Conservation (phyloP, 352 stramenopile species). For the Globisporangium camurandrum region DNA sequence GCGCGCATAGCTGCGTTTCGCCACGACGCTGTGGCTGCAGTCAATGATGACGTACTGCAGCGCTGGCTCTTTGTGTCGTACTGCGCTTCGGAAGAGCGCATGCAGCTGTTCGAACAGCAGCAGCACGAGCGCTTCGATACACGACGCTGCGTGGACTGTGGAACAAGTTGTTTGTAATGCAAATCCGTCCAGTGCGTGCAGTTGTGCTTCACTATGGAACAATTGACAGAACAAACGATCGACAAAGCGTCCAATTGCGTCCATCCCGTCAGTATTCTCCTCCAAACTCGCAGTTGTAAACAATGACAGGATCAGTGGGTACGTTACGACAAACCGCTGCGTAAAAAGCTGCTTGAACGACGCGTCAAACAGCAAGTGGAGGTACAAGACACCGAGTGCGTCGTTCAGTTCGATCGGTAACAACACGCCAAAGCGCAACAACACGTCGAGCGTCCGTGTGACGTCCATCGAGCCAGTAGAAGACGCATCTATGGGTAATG, state of each 20-base stretch:
- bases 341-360: slow-evolving; percentile 79
- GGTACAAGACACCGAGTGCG: slow-evolving; percentile 69
- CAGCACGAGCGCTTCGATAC: slow-evolving; percentile 55
- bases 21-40: slow-evolving; percentile 61
- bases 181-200: slow-evolving; percentile 66
- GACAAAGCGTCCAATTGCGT: slow-evolving; percentile 72
- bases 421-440: slow-evolving; percentile 62
- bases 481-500: too few relatives aligned
- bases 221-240: slow-evolving; percentile 81
- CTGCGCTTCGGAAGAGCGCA: slow-evolving; percentile 46
- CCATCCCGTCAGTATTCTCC: slow-evolving; percentile 70
- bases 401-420: slow-evolving; percentile 67
- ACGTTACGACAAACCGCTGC: slow-evolving; percentile 75
- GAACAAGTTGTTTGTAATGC: too few relatives aligned
- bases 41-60: slow-evolving; percentile 28
- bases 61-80: slow-evolving; percentile 39
- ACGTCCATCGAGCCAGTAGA: neutral
- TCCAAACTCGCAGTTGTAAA: slow-evolving; percentile 58
- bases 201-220: slow-evolving; percentile 74
- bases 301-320: slow-evolving; percentile 71
- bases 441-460: slow-evolving; percentile 52
- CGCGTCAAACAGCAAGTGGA: slow-evolving; percentile 78
- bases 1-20: slow-evolving; percentile 69
- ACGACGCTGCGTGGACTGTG: slow-evolving; percentile 25
- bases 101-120: slow-evolving; percentile 65